Conservation (phyloP, 768 basidiomycete genomes). For the Antrodiella citrinella region DNA sequence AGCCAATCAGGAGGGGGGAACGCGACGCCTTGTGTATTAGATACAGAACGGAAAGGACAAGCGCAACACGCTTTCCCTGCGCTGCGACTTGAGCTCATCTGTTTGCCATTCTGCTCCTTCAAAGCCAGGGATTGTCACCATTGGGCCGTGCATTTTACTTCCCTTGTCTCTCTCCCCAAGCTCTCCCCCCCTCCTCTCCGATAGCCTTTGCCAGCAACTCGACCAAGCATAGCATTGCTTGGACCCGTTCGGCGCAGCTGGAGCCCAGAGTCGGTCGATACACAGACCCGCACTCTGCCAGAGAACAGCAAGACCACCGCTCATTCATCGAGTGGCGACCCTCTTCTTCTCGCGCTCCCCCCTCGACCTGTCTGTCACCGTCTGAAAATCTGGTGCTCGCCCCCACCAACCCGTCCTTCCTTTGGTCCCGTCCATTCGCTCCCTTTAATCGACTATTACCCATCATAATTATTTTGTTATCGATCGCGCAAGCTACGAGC, state of each 20-base stretch:
- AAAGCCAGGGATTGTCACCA: constrained; percentile 19
- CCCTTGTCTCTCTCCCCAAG: neutral
- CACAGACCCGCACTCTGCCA: neutral
- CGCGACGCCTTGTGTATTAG: constrained; percentile 17
- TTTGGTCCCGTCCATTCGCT: neutral
- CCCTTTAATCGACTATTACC: neutral
- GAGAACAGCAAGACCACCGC: neutral
- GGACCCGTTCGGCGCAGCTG: constrained; percentile 1
- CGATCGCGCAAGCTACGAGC: neutral
- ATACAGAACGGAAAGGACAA: constrained; percentile 16
- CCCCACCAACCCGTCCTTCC: neutral
- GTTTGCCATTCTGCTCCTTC: constrained; percentile 17
- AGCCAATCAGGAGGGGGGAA: constrained; percentile 20
- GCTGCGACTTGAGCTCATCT: constrained; percentile 17
- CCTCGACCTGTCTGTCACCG: too few species aligned
- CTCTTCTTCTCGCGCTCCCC: neutral
- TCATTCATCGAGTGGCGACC: neutral
- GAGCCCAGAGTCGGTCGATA: neutral
- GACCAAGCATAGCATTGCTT: neutral
- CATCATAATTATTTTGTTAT: too few species aligned
- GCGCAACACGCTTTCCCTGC: constrained; percentile 21
- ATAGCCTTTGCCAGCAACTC: neutral
- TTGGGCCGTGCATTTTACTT: constrained; percentile 2
- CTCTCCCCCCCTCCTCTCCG: constrained; percentile 3
- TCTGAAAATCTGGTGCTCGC: too few species aligned